Evolutionary conservation across 192 early-diverging fungal genomes (phyloP).

Genomic region (Rhizophagus prolifer): DNA sequence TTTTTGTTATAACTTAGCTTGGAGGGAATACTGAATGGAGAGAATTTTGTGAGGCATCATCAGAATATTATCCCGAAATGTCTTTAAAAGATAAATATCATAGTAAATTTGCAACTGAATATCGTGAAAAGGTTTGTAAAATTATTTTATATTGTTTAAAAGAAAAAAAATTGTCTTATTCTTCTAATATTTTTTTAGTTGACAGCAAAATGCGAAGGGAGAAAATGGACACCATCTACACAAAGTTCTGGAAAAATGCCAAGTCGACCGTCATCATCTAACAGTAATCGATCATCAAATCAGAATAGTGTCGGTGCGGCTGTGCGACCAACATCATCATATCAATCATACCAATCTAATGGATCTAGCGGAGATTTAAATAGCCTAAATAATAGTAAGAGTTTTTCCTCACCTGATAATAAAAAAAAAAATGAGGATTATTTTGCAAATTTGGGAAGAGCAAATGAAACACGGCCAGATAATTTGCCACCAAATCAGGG

Average conservation of each 20-base stretch:
- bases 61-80: conserved; percentile 76
- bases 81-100: conserved; percentile 84
- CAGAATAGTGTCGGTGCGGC: background rate
- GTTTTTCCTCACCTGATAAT: conserved; percentile 35
- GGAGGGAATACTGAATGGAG: conserved; percentile 88
- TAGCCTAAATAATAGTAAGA: background rate
- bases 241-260: conserved; percentile 13
- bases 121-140: conserved; percentile 82
- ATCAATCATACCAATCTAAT: conserved; percentile 29
- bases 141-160: conserved; percentile 18
- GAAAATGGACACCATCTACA: conserved; percentile 52
- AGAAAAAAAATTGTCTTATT: background rate
- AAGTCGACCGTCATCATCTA: background rate
- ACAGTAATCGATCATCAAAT: background rate
- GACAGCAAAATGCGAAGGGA: conserved; percentile 58
- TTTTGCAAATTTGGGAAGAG: conserved; percentile 64
- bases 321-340: conserved; percentile 30
- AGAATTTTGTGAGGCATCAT: conserved; percentile 81
- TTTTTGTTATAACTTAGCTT: conserved; percentile 35
- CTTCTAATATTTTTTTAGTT: conserved; percentile 36
- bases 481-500: conserved; percentile 72
- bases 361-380: background rate
- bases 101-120: conserved; percentile 78
- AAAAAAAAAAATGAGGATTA: conserved; percentile 78
- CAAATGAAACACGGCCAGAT: conserved; percentile 59